A percentile compares a stretch with the other conserved stretches of the same genome.
These are phyloP conservation scores for Bocquillonia castaneifolia DNA, from an alignment of 441 rosid genomes.

Conservation along the genomic window DNA sequence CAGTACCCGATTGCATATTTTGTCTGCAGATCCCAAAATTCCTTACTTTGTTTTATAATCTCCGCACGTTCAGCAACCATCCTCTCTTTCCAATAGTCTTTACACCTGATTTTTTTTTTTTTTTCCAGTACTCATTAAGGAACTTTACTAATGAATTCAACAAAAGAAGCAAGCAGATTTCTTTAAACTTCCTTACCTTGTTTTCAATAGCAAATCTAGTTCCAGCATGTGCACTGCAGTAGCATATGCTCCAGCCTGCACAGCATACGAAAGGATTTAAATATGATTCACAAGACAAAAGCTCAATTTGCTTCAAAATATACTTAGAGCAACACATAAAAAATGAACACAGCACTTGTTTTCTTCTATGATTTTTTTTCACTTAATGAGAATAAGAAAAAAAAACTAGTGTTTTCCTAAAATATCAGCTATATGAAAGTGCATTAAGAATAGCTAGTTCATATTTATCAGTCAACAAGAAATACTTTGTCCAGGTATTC, in stretches of 20 bases:
- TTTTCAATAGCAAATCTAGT: conserved; percentile 61
- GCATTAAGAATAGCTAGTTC: background rate
- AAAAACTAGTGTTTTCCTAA: background rate
- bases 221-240: conserved; percentile 72
- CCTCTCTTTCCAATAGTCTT: conserved; percentile 73
- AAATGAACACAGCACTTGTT: background rate
- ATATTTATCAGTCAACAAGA: background rate
- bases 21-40: conserved; percentile 66
- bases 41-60: conserved; percentile 65
- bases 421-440: background rate
- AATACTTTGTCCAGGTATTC: background rate
- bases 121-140: background rate
- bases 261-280: background rate
- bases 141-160: background rate
- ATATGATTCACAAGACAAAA: background rate
- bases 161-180: background rate
- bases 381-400: background rate
- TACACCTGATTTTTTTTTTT: conserved; percentile 42
- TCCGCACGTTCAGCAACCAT: conserved; percentile 45
- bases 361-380: background rate
- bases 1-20: conserved; percentile 52
- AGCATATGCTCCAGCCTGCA: conserved; percentile 66
- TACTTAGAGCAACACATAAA: background rate
- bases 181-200: conserved; percentile 35
- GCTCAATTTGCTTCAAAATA: background rate